Evolutionary conservation across 768 basidiomycete species (phyloP).

Genomic region (Macrolepiota albuminosa): DNA sequence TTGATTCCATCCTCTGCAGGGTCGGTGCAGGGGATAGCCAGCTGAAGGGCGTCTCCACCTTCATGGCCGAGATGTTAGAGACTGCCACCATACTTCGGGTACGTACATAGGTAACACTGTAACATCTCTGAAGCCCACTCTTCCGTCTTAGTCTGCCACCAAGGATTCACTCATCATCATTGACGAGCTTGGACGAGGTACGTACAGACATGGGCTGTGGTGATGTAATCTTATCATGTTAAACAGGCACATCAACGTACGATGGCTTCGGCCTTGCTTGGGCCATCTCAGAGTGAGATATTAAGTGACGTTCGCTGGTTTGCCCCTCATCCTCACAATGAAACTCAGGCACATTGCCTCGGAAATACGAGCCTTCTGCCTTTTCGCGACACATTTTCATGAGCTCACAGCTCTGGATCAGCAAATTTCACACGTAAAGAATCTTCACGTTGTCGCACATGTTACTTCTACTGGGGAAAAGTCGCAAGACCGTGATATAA

Average conservation of each 20-base stretch:
- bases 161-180: conserved; percentile 94
- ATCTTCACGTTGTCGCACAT: conserved; percentile 93
- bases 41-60: conserved; percentile 95
- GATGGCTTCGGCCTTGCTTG: conserved; percentile 98
- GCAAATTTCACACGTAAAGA: conserved; percentile 82
- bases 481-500: conserved; percentile 69
- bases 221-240: neutral
- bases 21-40: conserved; percentile 98
- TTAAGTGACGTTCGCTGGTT: neutral
- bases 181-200: conserved; percentile 91
- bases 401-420: conserved; percentile 92
- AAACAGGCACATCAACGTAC: conserved; percentile 88
- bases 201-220: neutral
- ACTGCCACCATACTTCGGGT: conserved; percentile 93
- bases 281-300: conserved; percentile 92
- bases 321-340: conserved; percentile 1
- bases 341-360: conserved; percentile 80
- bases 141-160: conserved; percentile 66
- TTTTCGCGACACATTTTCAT: conserved; percentile 98
- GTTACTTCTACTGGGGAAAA: conserved; percentile 78
- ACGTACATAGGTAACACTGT: conserved; percentile 14
- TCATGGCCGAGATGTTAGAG: conserved; percentile 99
- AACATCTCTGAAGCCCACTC: neutral
- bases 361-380: conserved; percentile 86
- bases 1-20: conserved; percentile 92